Evolutionary conservation across 371 early-diverging fungal genomes (phyloP).

Genomic region (Aphelidium insulamus): DNA sequence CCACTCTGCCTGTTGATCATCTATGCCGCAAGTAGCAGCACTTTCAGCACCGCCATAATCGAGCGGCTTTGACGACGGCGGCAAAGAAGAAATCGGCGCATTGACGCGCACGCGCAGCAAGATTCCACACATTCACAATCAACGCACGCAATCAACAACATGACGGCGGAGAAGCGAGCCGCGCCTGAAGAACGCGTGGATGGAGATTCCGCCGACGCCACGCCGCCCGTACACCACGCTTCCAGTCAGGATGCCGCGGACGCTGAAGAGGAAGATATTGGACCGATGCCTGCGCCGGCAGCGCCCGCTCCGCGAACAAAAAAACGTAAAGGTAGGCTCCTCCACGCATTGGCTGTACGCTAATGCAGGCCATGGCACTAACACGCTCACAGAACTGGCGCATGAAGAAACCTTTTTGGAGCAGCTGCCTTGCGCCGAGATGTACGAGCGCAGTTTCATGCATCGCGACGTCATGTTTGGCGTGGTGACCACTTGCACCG

Average conservation of each 20-base stretch:
- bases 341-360: slow-evolving; percentile 1
- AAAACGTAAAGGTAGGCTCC: slow-evolving; percentile 9
- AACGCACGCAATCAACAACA: too few species aligned
- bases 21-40: too few species aligned
- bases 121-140: too few species aligned
- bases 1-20: too few species aligned
- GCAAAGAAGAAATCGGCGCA: too few species aligned
- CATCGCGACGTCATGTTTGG: slow-evolving; percentile 69
- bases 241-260: background rate
- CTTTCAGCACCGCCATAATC: too few species aligned
- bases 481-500: slow-evolving; percentile 49
- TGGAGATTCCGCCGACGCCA: too few species aligned
- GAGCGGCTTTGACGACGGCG: too few species aligned
- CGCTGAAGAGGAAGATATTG: slow-evolving; percentile 16
- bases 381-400: slow-evolving; percentile 15
- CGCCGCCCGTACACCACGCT: background rate
- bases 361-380: background rate
- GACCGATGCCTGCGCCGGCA: slow-evolving; percentile 17
- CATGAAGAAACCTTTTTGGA: slow-evolving; percentile 57
- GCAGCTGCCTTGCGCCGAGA: slow-evolving; percentile 52
- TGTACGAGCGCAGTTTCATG: slow-evolving; percentile 87
- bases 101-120: too few species aligned
- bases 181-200: too few species aligned
- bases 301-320: slow-evolving; percentile 6
- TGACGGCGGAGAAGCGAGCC: too few species aligned